These are phyloP conservation scores for Nitzschia putrida DNA, from an alignment of 108 stramenopile genomes.

Conservation along the genomic window DNA sequence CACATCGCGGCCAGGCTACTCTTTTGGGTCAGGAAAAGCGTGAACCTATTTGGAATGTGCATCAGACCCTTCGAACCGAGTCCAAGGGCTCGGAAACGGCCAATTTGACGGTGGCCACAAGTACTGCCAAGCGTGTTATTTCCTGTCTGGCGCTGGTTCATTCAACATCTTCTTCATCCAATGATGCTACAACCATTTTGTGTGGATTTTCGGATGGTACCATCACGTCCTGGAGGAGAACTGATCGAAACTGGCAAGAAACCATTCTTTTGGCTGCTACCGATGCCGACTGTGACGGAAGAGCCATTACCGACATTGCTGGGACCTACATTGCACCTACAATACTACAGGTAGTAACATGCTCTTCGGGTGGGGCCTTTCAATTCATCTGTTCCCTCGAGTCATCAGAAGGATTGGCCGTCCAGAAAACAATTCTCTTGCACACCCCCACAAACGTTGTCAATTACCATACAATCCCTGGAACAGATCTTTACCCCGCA, in stretches of 20 bases:
- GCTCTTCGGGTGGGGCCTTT: constrained; percentile 44
- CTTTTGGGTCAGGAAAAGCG: constrained; percentile 4
- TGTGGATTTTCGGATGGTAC: constrained; percentile 83
- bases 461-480: constrained; percentile 26
- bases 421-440: background rate
- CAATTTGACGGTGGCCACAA: constrained; percentile 31
- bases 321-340: constrained; percentile 11
- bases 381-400: background rate
- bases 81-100: constrained; percentile 16
- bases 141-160: constrained; percentile 26
- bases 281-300: constrained; percentile 16
- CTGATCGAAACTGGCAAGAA: constrained; percentile 18
- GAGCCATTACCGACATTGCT: constrained; percentile 48
- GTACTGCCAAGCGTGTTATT: constrained; percentile 34
- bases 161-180: constrained; percentile 6
- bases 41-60: constrained; percentile 50
- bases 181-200: constrained; percentile 20
- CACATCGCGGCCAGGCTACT: background rate
- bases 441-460: constrained; percentile 48
- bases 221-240: constrained; percentile 54
- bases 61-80: constrained; percentile 48
- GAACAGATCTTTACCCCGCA: constrained; percentile 5
- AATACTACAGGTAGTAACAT: constrained; percentile 13
- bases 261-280: constrained; percentile 10
- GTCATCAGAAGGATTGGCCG: background rate